phyloP scores from a whole-genome alignment of 2,329 filamentous ascomycete genomes.

The Leptodontidium sp. region DNA sequence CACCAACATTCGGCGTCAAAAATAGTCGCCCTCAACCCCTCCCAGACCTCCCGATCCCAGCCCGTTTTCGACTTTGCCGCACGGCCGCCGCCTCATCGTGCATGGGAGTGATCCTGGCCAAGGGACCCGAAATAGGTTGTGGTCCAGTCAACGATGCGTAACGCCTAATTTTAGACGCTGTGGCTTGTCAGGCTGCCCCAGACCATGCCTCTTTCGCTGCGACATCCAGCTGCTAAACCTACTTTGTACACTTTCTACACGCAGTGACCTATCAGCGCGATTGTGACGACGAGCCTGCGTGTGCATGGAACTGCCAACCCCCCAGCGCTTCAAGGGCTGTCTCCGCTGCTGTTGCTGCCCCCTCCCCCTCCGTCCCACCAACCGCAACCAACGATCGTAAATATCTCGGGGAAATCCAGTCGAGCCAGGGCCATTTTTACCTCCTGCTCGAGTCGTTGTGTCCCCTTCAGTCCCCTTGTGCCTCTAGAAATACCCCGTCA shows the following conservation, averaged over 20 bases:
- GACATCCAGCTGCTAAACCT: slow-evolving; percentile 2
- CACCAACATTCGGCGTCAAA: slow-evolving; percentile 4
- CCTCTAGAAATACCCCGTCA: slow-evolving; percentile 41
- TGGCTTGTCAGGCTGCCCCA: neutral
- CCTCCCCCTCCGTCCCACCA: neutral
- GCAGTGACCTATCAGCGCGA: slow-evolving; percentile 19
- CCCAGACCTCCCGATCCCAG: neutral
- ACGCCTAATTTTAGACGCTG: slow-evolving; percentile 7
- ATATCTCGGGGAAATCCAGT: slow-evolving; percentile 4
- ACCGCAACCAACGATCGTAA: slow-evolving; percentile 25
- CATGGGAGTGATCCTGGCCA: neutral
- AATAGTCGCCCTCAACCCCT: slow-evolving; percentile 12
- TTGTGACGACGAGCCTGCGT: slow-evolving; percentile 19
- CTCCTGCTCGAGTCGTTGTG: slow-evolving; percentile 13
- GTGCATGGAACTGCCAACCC: slow-evolving; percentile 20
- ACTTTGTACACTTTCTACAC: neutral
- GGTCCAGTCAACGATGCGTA: slow-evolving; percentile 15
- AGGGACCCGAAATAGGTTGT: slow-evolving; percentile 22
- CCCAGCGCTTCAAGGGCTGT: slow-evolving; percentile 26
- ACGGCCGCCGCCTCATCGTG: slow-evolving; percentile 12
- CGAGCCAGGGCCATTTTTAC: neutral
- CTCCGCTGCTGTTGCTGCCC: neutral
- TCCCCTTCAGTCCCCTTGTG: slow-evolving; percentile 25
- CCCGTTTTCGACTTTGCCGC: neutral
- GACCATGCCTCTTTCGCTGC: neutral